Conservation (phyloP, 1,284 basidiomycete genomes). For the Stygiomarasmius scandens region DNA sequence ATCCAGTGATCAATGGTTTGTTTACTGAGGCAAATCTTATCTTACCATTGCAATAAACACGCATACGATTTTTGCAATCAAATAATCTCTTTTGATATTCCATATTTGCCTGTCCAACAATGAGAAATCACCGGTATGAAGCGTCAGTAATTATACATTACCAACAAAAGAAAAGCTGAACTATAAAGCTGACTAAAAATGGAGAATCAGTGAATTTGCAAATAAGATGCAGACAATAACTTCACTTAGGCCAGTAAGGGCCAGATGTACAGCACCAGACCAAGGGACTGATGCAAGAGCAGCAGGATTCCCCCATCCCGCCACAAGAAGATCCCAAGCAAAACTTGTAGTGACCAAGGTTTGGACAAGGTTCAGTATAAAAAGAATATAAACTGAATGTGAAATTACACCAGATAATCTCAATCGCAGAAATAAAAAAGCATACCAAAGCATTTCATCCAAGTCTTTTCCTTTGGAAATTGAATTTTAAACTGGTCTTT, state of each 20-base stretch:
- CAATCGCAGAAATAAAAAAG: too few relatives aligned
- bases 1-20: too few relatives aligned
- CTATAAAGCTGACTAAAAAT: conserved; percentile 18
- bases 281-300: conserved; percentile 19
- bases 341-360: conserved; percentile 24
- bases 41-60: not conserved
- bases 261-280: conserved; percentile 21
- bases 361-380: conserved; percentile 22
- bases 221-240: not conserved
- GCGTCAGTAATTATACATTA: not conserved
- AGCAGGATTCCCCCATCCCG: conserved; percentile 20
- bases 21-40: not conserved
- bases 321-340: conserved; percentile 23
- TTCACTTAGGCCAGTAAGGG: conserved; percentile 24
- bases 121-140: not conserved
- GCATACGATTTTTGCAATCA: not conserved
- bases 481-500: too few relatives aligned
- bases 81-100: not conserved
- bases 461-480: too few relatives aligned
- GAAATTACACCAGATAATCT: too few relatives aligned
- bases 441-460: too few relatives aligned
- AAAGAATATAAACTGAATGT: conserved; percentile 18
- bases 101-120: conserved; percentile 1
- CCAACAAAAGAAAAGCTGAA: conserved; percentile 24
- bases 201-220: not conserved